phyloP scores from a whole-genome alignment of 306 rosid species.

The Dryas drummondii region DNA sequence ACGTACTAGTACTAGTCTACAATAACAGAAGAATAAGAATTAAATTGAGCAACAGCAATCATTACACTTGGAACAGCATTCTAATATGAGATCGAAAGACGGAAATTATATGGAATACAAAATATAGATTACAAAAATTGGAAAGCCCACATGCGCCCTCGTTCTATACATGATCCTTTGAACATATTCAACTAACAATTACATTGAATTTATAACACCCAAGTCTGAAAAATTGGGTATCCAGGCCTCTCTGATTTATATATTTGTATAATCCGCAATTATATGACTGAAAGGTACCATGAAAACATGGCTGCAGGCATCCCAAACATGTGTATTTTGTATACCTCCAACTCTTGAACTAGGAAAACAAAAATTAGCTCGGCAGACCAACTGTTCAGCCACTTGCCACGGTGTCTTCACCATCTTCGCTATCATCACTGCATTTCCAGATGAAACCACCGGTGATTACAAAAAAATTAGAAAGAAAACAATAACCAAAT shows the following conservation, averaged over 20 bases:
- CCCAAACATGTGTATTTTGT: slow-evolving; percentile 1
- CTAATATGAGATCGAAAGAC: not conserved
- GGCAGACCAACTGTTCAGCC: slow-evolving; percentile 33
- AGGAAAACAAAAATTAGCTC: not conserved
- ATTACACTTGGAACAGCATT: not conserved
- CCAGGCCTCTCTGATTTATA: slow-evolving; percentile 1
- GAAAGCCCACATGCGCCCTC: not conserved
- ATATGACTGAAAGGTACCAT: not conserved
- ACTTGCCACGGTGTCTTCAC: slow-evolving; percentile 59
- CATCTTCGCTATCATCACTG: slow-evolving; percentile 85
- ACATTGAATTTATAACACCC: slow-evolving; percentile 26
- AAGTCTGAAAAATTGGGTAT: slow-evolving; percentile 41
- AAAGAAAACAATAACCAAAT: not conserved
- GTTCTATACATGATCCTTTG: slow-evolving; percentile 26
- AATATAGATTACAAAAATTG: not conserved
- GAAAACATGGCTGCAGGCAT: not conserved
- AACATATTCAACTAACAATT: not conserved
- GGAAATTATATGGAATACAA: not conserved
- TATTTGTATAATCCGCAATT: slow-evolving; percentile 11
- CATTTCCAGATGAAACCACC: slow-evolving; percentile 12
- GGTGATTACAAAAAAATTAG: not conserved
- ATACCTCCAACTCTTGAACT: not conserved
- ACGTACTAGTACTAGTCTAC: no score
- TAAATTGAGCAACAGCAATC: no score
- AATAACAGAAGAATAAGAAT: no score